These are phyloP conservation scores for Pythium oligandrum DNA, from an alignment of 352 stramenopile genomes.

Conservation along the genomic window DNA sequence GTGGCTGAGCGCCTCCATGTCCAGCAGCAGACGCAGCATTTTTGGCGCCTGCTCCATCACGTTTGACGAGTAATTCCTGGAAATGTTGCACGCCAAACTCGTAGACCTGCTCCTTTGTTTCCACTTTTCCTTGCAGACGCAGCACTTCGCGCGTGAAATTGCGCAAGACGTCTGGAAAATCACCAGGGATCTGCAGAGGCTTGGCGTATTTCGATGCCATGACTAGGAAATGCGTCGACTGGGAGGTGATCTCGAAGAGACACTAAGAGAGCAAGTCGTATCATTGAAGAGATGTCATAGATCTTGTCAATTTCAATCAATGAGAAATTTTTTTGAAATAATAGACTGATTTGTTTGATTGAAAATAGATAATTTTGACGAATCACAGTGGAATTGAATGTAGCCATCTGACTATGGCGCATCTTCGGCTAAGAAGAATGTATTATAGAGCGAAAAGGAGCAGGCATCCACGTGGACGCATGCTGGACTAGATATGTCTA, in stretches of 20 bases:
- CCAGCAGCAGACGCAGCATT: background rate
- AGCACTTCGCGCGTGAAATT: slow-evolving; percentile 79
- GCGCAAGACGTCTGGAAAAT: slow-evolving; percentile 72
- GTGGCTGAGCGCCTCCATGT: slow-evolving; percentile 1
- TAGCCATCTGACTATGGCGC: no score
- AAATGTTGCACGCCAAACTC: slow-evolving; percentile 74
- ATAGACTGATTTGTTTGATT: no score
- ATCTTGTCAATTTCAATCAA: no score
- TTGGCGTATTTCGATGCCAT: slow-evolving; percentile 88
- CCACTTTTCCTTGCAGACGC: slow-evolving; percentile 75
- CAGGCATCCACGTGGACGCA: no score
- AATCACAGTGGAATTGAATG: background rate
- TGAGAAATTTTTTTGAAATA: no score
- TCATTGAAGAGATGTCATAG: no score
- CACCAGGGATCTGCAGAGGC: slow-evolving; percentile 58
- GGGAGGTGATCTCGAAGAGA: no score
- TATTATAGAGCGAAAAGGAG: no score
- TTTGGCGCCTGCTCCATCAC: slow-evolving; percentile 21
- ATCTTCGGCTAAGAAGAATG: no score
- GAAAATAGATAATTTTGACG: no score
- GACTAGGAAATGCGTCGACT: background rate
- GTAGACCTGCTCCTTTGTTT: slow-evolving; percentile 76
- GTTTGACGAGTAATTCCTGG: slow-evolving; percentile 44
- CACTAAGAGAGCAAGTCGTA: no score
- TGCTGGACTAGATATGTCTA: no score